Evolutionary conservation across 169 alveolate genomes (phyloP), one percentile per base, ranked within the genome.

Genomic region (Plasmodium vivax): DNA sequence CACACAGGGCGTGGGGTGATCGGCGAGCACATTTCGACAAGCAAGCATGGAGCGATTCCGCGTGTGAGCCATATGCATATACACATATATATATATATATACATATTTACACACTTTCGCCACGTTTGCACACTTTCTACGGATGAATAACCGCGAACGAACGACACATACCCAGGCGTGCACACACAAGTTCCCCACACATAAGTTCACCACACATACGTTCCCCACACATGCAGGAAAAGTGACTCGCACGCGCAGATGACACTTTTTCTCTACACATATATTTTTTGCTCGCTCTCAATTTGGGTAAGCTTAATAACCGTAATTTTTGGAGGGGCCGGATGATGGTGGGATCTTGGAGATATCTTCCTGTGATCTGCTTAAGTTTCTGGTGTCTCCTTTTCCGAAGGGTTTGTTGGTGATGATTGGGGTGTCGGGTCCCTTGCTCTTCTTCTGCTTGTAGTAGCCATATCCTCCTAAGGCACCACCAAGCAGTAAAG

Each of bases 401-500:
- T 81, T 41, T 19, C 27, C 14, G 2, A 1, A 16, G 75, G 36
- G 72, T 80, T 34, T 47, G 47, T 16, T 43, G 7, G 47, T 12
- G n/a, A 27, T 43, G 19, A 9, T 14, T 77, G 73, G 73, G 23
- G 16, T 16, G 0, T 56, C 9, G 6, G 45, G 34, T 82, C 12
- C 8, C 41, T 54, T 82, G 54, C 0, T 56, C 19, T 82, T 58
- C 6, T 82, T 58, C 3, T 82, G 36, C n/a, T n/a, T 7, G 38
- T 82, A 54, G 41, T 32, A 30, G 27, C 30, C 9, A 12, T 34
- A 54, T 45, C 79, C 91, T 51, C 91, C 91, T 56, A 82, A 82
- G 36, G 80, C 77, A 38, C 91, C 32, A 54, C 91, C 91, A 34
- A 82, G 32, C 8, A 82, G 23, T 82, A 82, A 1, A 82, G 91